phyloP scores from a whole-genome alignment of 1,139 yeast genomes.

The Komagataea norvegica region DNA sequence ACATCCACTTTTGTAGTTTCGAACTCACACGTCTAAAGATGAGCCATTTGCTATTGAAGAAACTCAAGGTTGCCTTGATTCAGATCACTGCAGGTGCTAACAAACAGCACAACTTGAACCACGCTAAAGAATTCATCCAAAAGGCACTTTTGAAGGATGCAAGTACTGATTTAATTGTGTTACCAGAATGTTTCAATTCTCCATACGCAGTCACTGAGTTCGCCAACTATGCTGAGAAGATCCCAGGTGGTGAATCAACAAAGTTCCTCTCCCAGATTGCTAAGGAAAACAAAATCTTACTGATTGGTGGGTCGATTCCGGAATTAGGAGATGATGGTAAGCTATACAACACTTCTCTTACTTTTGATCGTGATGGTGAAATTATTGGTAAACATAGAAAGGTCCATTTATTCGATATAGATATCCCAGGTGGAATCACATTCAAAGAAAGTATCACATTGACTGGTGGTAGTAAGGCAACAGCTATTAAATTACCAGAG shows the following conservation, averaged over 20 bases:
- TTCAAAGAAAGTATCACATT: slow-evolving; percentile 78
- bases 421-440: slow-evolving; percentile 83
- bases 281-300: slow-evolving; percentile 49
- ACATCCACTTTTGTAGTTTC: not conserved
- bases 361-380: slow-evolving; percentile 67
- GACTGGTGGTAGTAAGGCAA: slow-evolving; percentile 73
- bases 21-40: slow-evolving; percentile 4
- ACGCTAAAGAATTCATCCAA: slow-evolving; percentile 49
- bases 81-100: slow-evolving; percentile 75
- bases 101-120: slow-evolving; percentile 55
- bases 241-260: slow-evolving; percentile 68
- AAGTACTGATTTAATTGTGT: slow-evolving; percentile 39
- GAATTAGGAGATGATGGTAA: slow-evolving; percentile 52
- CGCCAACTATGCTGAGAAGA: slow-evolving; percentile 72
- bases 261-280: slow-evolving; percentile 60
- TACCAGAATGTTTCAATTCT: slow-evolving; percentile 85
- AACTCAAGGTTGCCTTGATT: slow-evolving; percentile 62
- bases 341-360: slow-evolving; percentile 76
- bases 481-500: slow-evolving; percentile 59
- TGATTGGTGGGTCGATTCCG: slow-evolving; percentile 91
- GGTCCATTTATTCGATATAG: slow-evolving; percentile 86
- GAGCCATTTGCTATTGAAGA: slow-evolving; percentile 25
- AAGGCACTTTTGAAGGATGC: slow-evolving; percentile 39
- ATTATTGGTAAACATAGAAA: slow-evolving; percentile 84
- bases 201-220: slow-evolving; percentile 90